Percentiles rank a stretch among this genome's conserved stretches.
Evolutionary conservation across 768 basidiomycete genomes (phyloP).

Genomic region (Termitomyces sp.): DNA sequence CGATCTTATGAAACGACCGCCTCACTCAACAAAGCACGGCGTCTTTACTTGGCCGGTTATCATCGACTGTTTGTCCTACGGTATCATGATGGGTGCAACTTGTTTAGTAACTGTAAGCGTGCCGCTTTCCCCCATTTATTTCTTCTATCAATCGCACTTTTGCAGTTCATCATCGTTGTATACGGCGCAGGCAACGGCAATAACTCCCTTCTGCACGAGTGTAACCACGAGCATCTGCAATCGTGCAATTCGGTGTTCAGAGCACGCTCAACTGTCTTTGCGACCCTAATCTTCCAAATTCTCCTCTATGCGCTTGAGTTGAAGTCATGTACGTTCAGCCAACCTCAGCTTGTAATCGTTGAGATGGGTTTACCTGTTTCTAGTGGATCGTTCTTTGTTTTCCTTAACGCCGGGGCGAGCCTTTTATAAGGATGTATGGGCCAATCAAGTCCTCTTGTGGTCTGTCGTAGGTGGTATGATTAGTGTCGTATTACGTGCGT

Average conservation of each 20-base stretch:
- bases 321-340: conserved; percentile 28
- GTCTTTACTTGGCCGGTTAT: conserved; percentile 35
- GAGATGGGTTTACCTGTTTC: background rate
- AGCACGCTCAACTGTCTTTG: conserved; percentile 32
- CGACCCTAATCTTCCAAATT: conserved; percentile 32
- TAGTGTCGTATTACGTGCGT: conserved; percentile 33
- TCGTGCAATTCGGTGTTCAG: conserved; percentile 27
- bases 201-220: conserved; percentile 21
- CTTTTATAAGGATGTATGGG: conserved; percentile 31
- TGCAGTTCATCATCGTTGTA: conserved; percentile 31
- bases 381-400: conserved; percentile 35
- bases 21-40: conserved; percentile 32
- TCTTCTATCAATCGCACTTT: background rate
- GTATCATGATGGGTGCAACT: conserved; percentile 30
- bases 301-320: conserved; percentile 30
- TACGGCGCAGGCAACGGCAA: conserved; percentile 27
- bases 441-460: conserved; percentile 31
- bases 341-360: background rate
- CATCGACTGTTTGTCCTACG: conserved; percentile 31
- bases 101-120: conserved; percentile 26
- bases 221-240: conserved; percentile 23
- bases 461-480: conserved; percentile 28
- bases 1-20: conserved; percentile 46
- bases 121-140: background rate
- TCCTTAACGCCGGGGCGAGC: conserved; percentile 27